These are phyloP conservation scores for Alternaria arbusti DNA, from an alignment of 2,329 filamentous ascomycete genomes.

Conservation along the genomic window DNA sequence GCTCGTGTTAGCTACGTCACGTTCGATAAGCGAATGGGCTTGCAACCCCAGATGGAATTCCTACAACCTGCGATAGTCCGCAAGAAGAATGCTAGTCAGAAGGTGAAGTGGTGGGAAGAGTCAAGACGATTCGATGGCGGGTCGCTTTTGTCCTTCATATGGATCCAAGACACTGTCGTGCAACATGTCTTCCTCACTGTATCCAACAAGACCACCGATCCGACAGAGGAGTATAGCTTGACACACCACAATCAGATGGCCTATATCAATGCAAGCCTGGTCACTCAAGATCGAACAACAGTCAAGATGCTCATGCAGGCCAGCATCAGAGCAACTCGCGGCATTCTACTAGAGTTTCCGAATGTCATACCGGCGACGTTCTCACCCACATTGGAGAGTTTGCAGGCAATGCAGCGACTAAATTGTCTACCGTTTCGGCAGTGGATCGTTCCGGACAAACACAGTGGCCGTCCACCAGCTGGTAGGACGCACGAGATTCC, in stretches of 20 bases:
- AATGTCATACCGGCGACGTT: slow-evolving; percentile 40
- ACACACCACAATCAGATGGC: slow-evolving; percentile 6
- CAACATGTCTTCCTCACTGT: slow-evolving; percentile 39
- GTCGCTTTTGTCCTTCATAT: slow-evolving; percentile 36
- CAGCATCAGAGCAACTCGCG: slow-evolving; percentile 13
- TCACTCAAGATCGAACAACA: slow-evolving; percentile 16
- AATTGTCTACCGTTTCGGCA: slow-evolving; percentile 34
- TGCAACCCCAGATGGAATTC: slow-evolving; percentile 34
- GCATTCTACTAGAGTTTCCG: slow-evolving; percentile 37
- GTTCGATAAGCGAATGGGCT: slow-evolving; percentile 20
- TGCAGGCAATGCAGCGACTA: slow-evolving; percentile 34
- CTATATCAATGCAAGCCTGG: slow-evolving; percentile 24
- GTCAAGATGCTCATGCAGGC: slow-evolving; percentile 20
- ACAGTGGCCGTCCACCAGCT: background rate
- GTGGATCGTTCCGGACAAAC: slow-evolving; percentile 33
- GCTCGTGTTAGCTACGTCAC: slow-evolving; percentile 25
- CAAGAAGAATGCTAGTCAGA: slow-evolving; percentile 11
- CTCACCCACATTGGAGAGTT: slow-evolving; percentile 31
- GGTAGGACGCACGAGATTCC: slow-evolving; percentile 23
- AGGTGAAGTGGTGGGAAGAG: slow-evolving; percentile 39
- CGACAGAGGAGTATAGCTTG: slow-evolving; percentile 10
- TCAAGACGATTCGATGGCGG: slow-evolving; percentile 32
- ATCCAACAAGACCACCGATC: slow-evolving; percentile 12
- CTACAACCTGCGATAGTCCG: slow-evolving; percentile 22
- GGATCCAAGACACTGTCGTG: slow-evolving; percentile 11